phyloP scores from a whole-genome alignment of 129 eudicot species.

The Gnaphalium uliginosum region DNA sequence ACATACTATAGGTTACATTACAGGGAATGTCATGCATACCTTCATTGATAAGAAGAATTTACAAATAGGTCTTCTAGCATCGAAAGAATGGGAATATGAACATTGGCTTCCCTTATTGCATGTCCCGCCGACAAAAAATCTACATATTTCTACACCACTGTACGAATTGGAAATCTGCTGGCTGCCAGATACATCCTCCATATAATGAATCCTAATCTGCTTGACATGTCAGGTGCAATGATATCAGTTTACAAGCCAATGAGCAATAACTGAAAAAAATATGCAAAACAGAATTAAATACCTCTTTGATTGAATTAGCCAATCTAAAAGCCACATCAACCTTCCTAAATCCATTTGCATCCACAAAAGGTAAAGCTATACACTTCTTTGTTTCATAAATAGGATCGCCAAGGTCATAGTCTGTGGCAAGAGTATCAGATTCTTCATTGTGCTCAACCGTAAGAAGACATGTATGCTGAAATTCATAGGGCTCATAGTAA shows the following conservation, averaged over 20 bases:
- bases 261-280: conserved; percentile 14
- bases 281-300: conserved; percentile 13
- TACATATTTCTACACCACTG: conserved; percentile 50
- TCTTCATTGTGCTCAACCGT: conserved; percentile 35
- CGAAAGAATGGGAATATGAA: conserved; percentile 62
- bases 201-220: conserved; percentile 59
- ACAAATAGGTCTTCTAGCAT: conserved; percentile 66
- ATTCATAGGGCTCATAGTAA: conserved; percentile 57
- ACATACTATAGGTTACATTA: not conserved
- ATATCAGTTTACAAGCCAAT: conserved; percentile 6
- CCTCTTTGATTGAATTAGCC: conserved; percentile 71
- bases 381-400: conserved; percentile 45
- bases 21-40: conserved; percentile 42
- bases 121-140: conserved; percentile 60
- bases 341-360: conserved; percentile 42
- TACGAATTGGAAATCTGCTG: conserved; percentile 17
- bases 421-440: conserved; percentile 37
- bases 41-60: conserved; percentile 71
- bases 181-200: conserved; percentile 40
- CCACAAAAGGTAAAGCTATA: conserved; percentile 61
- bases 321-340: conserved; percentile 56
- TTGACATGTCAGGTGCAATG: conserved; percentile 28
- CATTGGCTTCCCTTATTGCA: conserved; percentile 80
- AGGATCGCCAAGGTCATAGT: conserved; percentile 40
- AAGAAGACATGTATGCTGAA: conserved; percentile 63